Conservation (phyloP, 2,329 filamentous ascomycete genomes). For the Pyricularia sp. region DNA sequence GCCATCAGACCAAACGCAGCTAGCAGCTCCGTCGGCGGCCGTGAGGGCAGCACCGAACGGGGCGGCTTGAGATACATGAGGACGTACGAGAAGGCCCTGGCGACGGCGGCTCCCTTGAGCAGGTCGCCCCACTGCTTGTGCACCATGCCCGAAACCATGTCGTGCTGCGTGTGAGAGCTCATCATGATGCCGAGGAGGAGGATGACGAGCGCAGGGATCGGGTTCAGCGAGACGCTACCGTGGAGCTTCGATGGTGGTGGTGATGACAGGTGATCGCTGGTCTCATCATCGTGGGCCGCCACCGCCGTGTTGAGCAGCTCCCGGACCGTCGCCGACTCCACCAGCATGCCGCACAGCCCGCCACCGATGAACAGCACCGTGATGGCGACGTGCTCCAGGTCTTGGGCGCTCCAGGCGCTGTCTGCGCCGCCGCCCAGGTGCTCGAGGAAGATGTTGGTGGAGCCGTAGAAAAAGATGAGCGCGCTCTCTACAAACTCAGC, state of each 20-base stretch:
- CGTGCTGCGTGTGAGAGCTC: conserved; percentile 76
- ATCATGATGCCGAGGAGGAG: conserved; percentile 87
- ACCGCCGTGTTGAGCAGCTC: conserved; percentile 45
- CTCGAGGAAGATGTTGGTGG: conserved; percentile 84
- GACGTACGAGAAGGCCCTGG: conserved; percentile 68
- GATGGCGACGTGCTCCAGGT: conserved; percentile 87
- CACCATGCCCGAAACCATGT: conserved; percentile 79
- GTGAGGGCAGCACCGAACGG: conserved; percentile 63
- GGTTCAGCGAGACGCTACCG: conserved; percentile 61
- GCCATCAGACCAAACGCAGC: conserved; percentile 75
- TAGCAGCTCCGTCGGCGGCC: conserved; percentile 83
- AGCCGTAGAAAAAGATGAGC: conserved; percentile 81
- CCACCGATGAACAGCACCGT: conserved; percentile 89
- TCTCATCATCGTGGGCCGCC: conserved; percentile 16
- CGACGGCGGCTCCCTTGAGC: conserved; percentile 66
- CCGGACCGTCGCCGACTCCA: conserved; percentile 62
- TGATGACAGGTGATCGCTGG: conserved; percentile 24
- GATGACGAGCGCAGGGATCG: conserved; percentile 76
- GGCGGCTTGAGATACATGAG: conserved; percentile 70
- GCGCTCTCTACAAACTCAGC: conserved; percentile 85
- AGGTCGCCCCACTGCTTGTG: conserved; percentile 90
- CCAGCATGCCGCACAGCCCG: conserved; percentile 73
- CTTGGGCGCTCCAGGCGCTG: conserved; percentile 55
- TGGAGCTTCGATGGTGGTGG: conserved; percentile 51
- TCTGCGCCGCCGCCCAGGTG: conserved; percentile 53